These are phyloP conservation scores for Apiospora aurea DNA, from an alignment of 2,329 filamentous ascomycete species.

Conservation along the genomic window DNA sequence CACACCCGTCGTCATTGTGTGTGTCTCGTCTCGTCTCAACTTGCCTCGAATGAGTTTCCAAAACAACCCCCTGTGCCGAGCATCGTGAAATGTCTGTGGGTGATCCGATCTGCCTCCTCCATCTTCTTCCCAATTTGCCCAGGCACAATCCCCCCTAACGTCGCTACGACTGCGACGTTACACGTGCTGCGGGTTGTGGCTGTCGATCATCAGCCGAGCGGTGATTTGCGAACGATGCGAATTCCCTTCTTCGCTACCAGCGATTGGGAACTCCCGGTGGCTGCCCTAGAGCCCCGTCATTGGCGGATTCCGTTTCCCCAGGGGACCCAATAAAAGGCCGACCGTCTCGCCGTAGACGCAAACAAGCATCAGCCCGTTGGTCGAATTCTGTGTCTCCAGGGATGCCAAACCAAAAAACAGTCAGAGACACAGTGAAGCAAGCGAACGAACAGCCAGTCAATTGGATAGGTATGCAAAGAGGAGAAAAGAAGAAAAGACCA, in stretches of 20 bases:
- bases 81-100: slow-evolving; percentile 14
- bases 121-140: not conserved
- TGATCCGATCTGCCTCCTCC: not conserved
- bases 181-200: slow-evolving; percentile 16
- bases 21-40: slow-evolving; percentile 7
- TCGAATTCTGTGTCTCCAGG: not conserved
- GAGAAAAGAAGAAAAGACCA: not conserved
- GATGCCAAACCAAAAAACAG: not conserved
- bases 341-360: not conserved
- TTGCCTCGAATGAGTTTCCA: slow-evolving; percentile 5
- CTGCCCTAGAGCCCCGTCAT: not conserved
- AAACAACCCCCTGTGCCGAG: slow-evolving; percentile 16
- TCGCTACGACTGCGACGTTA: slow-evolving; percentile 10
- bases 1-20: not conserved
- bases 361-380: not conserved
- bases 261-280: not conserved
- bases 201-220: not conserved
- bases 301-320: not conserved
- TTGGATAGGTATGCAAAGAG: not conserved
- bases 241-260: not conserved
- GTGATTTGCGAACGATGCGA: slow-evolving; percentile 2
- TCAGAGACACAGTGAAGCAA: not conserved
- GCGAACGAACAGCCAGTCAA: not conserved
- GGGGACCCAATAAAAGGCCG: not conserved
- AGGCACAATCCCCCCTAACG: slow-evolving; percentile 6